Conservation (phyloP, 108 stramenopile species). For the Cylindrotheca closterium region DNA sequence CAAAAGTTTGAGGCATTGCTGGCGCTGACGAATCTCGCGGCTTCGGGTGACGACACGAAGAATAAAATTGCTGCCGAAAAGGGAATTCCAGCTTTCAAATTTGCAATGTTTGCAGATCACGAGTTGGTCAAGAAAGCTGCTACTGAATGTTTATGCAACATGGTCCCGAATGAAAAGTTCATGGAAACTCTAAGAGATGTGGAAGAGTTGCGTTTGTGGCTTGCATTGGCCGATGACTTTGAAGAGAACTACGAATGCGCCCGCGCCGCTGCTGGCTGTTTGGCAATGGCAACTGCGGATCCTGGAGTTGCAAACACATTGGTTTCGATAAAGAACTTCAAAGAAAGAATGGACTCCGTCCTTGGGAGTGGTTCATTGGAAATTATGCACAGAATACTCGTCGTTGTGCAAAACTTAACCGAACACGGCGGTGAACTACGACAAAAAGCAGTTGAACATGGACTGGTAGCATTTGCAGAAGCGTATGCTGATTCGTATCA, state of each 20-base stretch:
- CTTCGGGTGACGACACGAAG: slow-evolving; percentile 86
- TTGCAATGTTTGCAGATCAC: slow-evolving; percentile 94
- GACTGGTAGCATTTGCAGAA: slow-evolving; percentile 69
- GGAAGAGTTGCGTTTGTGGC: slow-evolving; percentile 86
- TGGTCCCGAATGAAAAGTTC: slow-evolving; percentile 79
- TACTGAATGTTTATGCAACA: slow-evolving; percentile 93
- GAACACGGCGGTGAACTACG: slow-evolving; percentile 60
- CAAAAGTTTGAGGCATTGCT: slow-evolving; percentile 94
- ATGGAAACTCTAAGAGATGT: slow-evolving; percentile 66
- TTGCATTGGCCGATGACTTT: slow-evolving; percentile 84
- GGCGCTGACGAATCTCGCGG: slow-evolving; percentile 91
- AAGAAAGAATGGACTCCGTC: slow-evolving; percentile 47
- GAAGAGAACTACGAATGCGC: slow-evolving; percentile 77
- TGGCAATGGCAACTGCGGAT: slow-evolving; percentile 83
- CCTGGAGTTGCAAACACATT: slow-evolving; percentile 53
- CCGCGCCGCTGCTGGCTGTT: slow-evolving; percentile 82
- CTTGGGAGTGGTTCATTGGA: slow-evolving; percentile 77
- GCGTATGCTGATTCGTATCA: slow-evolving; percentile 71
- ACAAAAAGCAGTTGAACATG: slow-evolving; percentile 45
- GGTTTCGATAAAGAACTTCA: slow-evolving; percentile 46
- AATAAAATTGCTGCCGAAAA: slow-evolving; percentile 83
- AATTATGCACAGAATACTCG: slow-evolving; percentile 82
- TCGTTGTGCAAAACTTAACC: slow-evolving; percentile 57
- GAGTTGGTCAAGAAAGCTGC: slow-evolving; percentile 93
- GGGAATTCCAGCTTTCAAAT: slow-evolving; percentile 76